Base-by-base conservation (phyloP, 495 filamentous ascomycete genomes). In the Penicillium steckii region DNA sequence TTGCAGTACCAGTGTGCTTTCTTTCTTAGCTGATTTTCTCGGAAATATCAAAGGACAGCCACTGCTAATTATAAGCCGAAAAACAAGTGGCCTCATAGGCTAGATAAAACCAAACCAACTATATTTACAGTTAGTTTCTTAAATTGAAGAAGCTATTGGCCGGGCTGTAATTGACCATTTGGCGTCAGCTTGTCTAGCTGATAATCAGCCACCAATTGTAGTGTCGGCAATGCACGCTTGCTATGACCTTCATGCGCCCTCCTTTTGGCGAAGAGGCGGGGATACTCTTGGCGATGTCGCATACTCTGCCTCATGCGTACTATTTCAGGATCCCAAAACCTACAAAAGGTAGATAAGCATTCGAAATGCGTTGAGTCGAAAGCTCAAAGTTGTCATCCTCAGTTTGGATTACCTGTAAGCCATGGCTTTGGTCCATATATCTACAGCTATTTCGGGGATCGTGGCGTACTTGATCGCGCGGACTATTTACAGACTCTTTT, bases 401-500 rank as follows among this genome's bases (percentile, higher is more conserved):
- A 12, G 27, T 12, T 29, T 12, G 6, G 27, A 29, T 12, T 29
- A 6, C 27, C 6, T 29, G 27, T 5, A 6, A 6, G 27, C 12
- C 6, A 64, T 64, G 61, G 52, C 61, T 6, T 48, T 29, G 15
- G 3, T 30, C 4, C 19, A 24, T n/a, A 8, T 50, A 9, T 52
- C 24, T 30, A 19, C 32, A 13, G 17, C 27, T 19, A 10, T 56
- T 18, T 48, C 44, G 13, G 27, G 24, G 17, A 35, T 45, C 1
- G 22, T 53, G 8, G 4, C 53, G 1, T 21, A 55, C 8, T 12
- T 55, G 4, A 23, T 51, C 17, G 32, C 13, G 6, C 12, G 57
- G 24, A 24, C 29, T 21, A 55, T 38, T 17, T 71, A 73, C 42
- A 65, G 70, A 12, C 53, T 74, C 15, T 71, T 66, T 33, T 59